Percentiles rank a stretch among this genome's conserved stretches.
These are phyloP conservation scores for Rhodotorula sp. DNA, from an alignment of 1,284 basidiomycete species.

Conservation along the genomic window DNA sequence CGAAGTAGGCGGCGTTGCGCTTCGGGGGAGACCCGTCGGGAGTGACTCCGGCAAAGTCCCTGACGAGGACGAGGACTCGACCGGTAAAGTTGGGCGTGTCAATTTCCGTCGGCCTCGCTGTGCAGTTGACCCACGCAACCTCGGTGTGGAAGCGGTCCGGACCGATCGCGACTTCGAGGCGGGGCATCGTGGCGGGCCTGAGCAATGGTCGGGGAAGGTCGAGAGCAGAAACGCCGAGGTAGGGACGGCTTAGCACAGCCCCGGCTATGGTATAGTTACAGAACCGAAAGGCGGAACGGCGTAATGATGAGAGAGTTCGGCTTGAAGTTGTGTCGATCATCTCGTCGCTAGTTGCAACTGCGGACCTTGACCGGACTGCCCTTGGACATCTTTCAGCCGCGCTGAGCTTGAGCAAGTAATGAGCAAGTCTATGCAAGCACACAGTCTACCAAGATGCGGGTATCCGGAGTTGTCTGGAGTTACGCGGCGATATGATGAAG, in stretches of 20 bases:
- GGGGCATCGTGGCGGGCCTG: neutral
- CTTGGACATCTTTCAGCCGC: too few relatives aligned
- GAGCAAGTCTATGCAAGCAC: too few relatives aligned
- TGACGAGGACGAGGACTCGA: constrained; percentile 50
- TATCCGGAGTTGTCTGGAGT: too few relatives aligned
- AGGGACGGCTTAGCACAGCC: neutral
- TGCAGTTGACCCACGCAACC: constrained; percentile 49
- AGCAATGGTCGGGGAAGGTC: neutral
- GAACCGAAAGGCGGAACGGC: too few relatives aligned
- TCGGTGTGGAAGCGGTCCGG: constrained; percentile 48
- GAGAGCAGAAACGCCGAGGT: neutral
- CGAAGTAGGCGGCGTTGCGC: constrained; percentile 41
- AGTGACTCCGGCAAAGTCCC: constrained; percentile 48
- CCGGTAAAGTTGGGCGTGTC: constrained; percentile 50
- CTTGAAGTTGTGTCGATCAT: too few relatives aligned
- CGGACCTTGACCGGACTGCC: too few relatives aligned
- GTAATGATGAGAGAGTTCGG: too few relatives aligned
- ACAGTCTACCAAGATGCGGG: too few relatives aligned
- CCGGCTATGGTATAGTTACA: neutral
- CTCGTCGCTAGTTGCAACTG: too few relatives aligned
- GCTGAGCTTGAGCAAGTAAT: too few relatives aligned
- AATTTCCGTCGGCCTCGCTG: constrained; percentile 49
- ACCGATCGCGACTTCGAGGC: constrained; percentile 49
- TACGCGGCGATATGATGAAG: too few relatives aligned
- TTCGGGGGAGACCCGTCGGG: constrained; percentile 41